These are phyloP conservation scores for Diaporthe capsici DNA, from an alignment of 2,329 filamentous ascomycete genomes.

Conservation along the genomic window DNA sequence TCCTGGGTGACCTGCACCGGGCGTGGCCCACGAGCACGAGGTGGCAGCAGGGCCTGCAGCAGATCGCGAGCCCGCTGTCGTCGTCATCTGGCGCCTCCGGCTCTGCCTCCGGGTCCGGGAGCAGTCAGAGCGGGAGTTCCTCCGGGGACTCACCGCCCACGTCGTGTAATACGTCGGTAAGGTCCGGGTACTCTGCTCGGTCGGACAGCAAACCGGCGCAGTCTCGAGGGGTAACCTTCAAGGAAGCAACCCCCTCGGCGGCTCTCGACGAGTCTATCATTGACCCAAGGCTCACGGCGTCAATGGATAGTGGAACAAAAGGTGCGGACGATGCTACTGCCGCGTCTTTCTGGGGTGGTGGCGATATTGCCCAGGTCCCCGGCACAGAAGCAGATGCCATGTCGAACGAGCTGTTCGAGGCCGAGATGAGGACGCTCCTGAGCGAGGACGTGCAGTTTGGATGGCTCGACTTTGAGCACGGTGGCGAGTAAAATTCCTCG, in stretches of 20 bases:
- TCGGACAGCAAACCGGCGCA: neutral
- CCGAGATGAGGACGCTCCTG: conserved; percentile 44
- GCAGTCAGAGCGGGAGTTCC: conserved; percentile 28
- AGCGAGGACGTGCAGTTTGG: conserved; percentile 44
- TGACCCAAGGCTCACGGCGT: conserved; percentile 36
- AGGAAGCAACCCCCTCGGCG: neutral
- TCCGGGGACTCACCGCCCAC: conserved; percentile 35
- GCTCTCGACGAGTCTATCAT: conserved; percentile 34
- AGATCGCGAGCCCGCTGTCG: conserved; percentile 42
- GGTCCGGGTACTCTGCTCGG: conserved; percentile 7
- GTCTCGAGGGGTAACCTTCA: neutral
- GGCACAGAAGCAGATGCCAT: conserved; percentile 40
- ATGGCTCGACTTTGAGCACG: conserved; percentile 40
- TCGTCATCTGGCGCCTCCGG: conserved; percentile 17
- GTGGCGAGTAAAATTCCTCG: neutral
- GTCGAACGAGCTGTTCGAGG: conserved; percentile 44
- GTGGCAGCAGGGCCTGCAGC: conserved; percentile 45
- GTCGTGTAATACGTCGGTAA: conserved; percentile 31
- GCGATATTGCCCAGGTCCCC: neutral
- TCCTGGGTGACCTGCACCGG: conserved; percentile 44
- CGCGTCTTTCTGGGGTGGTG: conserved; percentile 31
- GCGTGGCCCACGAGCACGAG: conserved; percentile 45
- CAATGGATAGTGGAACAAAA: neutral
- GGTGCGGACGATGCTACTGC: neutral
- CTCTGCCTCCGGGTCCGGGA: conserved; percentile 24